phyloP scores from a whole-genome alignment of 768 basidiomycete species.

The Russula sp. region DNA sequence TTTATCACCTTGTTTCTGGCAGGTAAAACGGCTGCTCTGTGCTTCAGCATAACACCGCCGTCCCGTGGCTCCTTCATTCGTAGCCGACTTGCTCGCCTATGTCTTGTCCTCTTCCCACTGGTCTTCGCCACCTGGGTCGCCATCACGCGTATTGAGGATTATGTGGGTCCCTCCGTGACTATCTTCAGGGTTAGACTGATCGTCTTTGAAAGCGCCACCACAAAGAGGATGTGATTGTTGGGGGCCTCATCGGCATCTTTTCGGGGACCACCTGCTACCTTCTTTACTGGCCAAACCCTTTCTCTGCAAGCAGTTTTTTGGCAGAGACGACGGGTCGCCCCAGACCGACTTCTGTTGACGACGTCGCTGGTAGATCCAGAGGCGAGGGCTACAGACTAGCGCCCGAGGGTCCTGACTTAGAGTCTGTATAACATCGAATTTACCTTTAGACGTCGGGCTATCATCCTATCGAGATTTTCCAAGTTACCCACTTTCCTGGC shows the following conservation, averaged over 20 bases:
- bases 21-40: constrained; percentile 56
- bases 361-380: constrained; percentile 21
- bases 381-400: constrained; percentile 41
- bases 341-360: constrained; percentile 34
- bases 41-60: constrained; percentile 35
- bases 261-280: constrained; percentile 45
- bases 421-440: not conserved
- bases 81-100: constrained; percentile 42
- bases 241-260: constrained; percentile 48
- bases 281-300: constrained; percentile 61
- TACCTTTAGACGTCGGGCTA: not conserved
- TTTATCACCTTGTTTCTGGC: constrained; percentile 57
- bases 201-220: constrained; percentile 46
- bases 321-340: constrained; percentile 32
- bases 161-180: constrained; percentile 38
- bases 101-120: constrained; percentile 46
- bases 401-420: not conserved
- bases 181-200: constrained; percentile 4
- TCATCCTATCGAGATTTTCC: not conserved
- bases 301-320: constrained; percentile 35
- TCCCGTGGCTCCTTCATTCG: constrained; percentile 33
- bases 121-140: constrained; percentile 55
- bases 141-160: constrained; percentile 55
- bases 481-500: not conserved
- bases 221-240: constrained; percentile 61